These are phyloP conservation scores for Closterium sp. DNA, from an alignment of 139 green algal species.

Conservation along the genomic window DNA sequence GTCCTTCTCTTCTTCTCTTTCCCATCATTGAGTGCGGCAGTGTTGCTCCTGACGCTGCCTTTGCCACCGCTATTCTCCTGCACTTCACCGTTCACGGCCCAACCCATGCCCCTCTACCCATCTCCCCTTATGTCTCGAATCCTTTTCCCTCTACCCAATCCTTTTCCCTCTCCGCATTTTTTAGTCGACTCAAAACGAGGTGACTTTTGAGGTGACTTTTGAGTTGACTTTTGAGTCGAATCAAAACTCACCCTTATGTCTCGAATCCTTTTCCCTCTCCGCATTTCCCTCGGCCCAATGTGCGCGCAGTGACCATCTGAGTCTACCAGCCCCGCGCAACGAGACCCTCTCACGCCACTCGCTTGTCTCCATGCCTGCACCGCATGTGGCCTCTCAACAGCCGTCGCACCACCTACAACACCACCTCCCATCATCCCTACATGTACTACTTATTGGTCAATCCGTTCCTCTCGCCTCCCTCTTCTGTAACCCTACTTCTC, in stretches of 20 bases:
- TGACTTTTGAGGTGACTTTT: too few relatives aligned
- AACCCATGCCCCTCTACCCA: background rate
- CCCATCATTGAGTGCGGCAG: too few relatives aligned
- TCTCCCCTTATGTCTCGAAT: background rate
- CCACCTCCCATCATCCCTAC: background rate
- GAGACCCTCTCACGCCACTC: background rate
- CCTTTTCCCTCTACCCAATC: background rate
- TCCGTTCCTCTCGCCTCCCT: too few relatives aligned
- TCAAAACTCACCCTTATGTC: too few relatives aligned
- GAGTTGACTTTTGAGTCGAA: too few relatives aligned
- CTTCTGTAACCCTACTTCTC: background rate
- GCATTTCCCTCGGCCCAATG: background rate
- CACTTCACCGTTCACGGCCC: background rate
- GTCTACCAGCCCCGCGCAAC: background rate
- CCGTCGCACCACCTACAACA: background rate
- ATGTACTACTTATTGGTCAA: background rate
- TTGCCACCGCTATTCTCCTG: background rate
- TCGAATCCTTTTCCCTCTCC: background rate
- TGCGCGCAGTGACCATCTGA: background rate
- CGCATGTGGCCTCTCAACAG: background rate
- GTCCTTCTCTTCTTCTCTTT: background rate
- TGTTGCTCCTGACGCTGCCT: too few relatives aligned
- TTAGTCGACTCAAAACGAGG: too few relatives aligned
- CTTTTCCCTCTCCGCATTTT: too few relatives aligned
- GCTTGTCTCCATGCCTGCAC: background rate